A percentile compares a stretch with the other conserved stretches of the same genome.
These are phyloP conservation scores for Diaporthe vexans DNA, from an alignment of 2,329 filamentous ascomycete genomes.

Conservation along the genomic window DNA sequence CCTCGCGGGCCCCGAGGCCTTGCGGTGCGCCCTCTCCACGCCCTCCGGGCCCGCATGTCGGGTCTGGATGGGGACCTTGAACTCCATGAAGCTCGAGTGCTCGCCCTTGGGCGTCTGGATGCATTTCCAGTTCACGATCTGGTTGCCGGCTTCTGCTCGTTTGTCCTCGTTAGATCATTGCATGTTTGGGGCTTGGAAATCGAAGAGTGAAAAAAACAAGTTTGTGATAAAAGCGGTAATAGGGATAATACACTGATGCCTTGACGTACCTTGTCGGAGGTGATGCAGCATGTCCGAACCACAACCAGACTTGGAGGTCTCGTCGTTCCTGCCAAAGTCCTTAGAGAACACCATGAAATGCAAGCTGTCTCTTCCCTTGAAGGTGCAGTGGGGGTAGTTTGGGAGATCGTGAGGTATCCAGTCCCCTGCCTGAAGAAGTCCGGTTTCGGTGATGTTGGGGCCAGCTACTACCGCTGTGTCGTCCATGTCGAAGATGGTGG, in stretches of 20 bases:
- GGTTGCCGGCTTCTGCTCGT: background rate
- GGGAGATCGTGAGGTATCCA: background rate
- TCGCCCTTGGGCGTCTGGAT: background rate
- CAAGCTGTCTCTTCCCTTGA: background rate
- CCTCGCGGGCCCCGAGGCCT: background rate
- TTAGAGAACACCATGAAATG: slow-evolving; percentile 1
- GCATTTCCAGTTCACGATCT: slow-evolving; percentile 10
- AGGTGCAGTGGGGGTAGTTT: background rate
- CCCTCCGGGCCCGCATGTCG: background rate
- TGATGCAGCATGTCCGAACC: background rate
- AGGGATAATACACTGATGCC: background rate
- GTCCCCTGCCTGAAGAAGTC: background rate
- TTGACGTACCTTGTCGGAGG: background rate
- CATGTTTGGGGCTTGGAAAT: too few relatives aligned
- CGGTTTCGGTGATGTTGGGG: background rate
- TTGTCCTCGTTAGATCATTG: background rate
- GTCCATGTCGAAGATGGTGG: background rate
- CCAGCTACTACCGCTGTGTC: too few relatives aligned
- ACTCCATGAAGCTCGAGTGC: slow-evolving; percentile 15
- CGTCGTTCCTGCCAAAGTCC: background rate
- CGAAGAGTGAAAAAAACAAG: too few relatives aligned
- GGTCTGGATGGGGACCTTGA: background rate
- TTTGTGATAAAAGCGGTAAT: background rate
- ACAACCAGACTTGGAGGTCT: background rate
- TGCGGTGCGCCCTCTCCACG: background rate